Base-by-base conservation (phyloP, 2,329 filamentous ascomycete genomes). In the Aspergillus fischeri region DNA sequence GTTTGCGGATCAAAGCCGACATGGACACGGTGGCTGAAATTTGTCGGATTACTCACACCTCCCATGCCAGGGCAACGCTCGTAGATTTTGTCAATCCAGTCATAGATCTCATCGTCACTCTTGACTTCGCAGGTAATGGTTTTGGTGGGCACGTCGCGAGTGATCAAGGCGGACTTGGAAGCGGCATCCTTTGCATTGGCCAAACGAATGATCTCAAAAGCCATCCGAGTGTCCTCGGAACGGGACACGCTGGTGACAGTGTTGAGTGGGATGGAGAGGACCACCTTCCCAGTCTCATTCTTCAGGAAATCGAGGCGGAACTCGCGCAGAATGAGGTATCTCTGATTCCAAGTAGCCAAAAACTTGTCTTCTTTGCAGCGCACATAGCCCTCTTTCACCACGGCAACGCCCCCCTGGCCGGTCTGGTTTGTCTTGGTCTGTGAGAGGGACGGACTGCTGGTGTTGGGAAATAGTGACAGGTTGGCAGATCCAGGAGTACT, bases 1-100 rank as follows among this genome's bases (percentile, higher is more conserved):
- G 91, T 96, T 67, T 92, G 88, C 27, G 93, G 92, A 72, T 99
- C 94, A 71, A 97, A 99, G 59, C 94, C 94, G 64, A 99, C 94
- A 73, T 99, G 94, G 25, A 99, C 92, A 49, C 92, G 89, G 73
- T 99, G 94, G 25, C 90, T 92, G 78, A 99, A 99, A 79, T 97
- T 97, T 63, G 94, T 97, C 5, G 94, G 94, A 75, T 97, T 97
- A 77, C 93, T 97, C 56, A 99, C 94, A 66, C 94, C 94, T 60
- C 94, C 92, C 91, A 97, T 96, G 61, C 91, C 93, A 20, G 94
- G 94, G 74, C 93, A 97, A 63, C 93, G 89, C 66, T 93, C 92
- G 73, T 97, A 97, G 64, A 99, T 95, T 73, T 92, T 91, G 75
- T 99, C 94, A 69, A 97, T 96, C 94, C 94, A 99, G 68, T 96